Base-by-base conservation (phyloP, 495 filamentous ascomycete genomes). In the Aspergillus homomorphus region DNA sequence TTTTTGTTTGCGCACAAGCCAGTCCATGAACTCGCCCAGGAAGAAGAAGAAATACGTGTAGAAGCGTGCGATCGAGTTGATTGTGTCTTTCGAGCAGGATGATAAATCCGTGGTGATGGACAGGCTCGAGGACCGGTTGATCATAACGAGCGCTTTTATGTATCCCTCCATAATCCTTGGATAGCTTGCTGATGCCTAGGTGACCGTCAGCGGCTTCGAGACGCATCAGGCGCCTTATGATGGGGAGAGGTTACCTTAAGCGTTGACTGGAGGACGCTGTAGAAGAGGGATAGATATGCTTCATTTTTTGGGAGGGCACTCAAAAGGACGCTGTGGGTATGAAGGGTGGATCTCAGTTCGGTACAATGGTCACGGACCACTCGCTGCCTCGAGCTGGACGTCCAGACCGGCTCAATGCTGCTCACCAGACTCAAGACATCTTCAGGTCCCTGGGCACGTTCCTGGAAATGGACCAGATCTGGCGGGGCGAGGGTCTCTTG, bases 11-110 rank as follows among this genome's bases (percentile, higher is more conserved):
- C 73, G 61, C 24, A 74, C 69, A 66, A 78, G 77, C 73, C 76
- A 80, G 54, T 75, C 71, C 67, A 81, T 79, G 54, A 78, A 70
- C 54, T 77, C 74, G 49, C 73, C 70, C 10, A 82, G 62, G 45
- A 80, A 73, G 61, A 81, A 71, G 44, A 81, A 80, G 2, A 73
- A 66, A 46, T 78, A 63, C 4, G 76, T 62, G 58, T 81, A 82
- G 30, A 79, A 69, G 19, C 65, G 68, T 15, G 75, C 73, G 33
- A 80, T 68, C 8, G 59, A 22, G 15, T 67, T 53, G 44, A 72
- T 52, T 5, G 71, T 65, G 21, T 65, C 65, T 15, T 60, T 61
- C 7, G 54, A 62, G 22, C 66, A 54, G 23, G 57, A 54, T 53
- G 63, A 24, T 22, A 63, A 51, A 28, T 57, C 33, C 44, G 62